Evolutionary conservation across 352 stramenopile genomes (phyloP), one percentile per base, ranked within the genome.

Genomic region (Phytophthora podocarpi): DNA sequence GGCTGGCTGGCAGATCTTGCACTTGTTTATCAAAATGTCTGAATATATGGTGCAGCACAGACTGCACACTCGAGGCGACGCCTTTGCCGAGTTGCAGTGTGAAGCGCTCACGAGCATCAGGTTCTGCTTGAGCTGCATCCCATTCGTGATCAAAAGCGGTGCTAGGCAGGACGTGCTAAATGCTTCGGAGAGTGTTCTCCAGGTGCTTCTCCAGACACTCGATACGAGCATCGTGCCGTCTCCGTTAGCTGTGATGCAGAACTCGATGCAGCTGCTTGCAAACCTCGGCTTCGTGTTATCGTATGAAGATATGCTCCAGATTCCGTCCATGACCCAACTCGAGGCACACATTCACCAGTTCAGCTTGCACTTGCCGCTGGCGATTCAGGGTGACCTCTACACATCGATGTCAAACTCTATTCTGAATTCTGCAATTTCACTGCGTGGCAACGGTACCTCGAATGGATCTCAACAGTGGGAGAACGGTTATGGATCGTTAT

Each of bases 351-450:
- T 94, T 37, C 85, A 92, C 42, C 67, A 78, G 41, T 92, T 94
- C 59, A 88, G 82, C 18, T 59, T 86, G 43, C 81, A 92, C 28
- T 60, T 94, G 18, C 82, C 78, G 18, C 67, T 87, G 8, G 62
- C 72, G 18, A 90, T 94, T 49, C 82, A 94, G 57, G 81, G 79
- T 26, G 80, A 91, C 41, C 59, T 94, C 18, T 94, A 90, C 56
- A 90, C 80, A 13, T 85, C 85, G 1, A 87, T 92, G 76, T 89
- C 83, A 0, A 89, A 91, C 58, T 90, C 78, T 7, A 87, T 91
- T 59, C 32, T 94, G 26, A 89, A 90, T 64, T 87, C 82, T 24
- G 80, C 78, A 4, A 90, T 90, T 43, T 90, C 82, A 2, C 65
- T 91, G 47, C 74, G 72, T 40, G 70, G 66, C 1, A 78, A 53